phyloP scores from a whole-genome alignment of 495 filamentous ascomycete species.

The Cercophora sp. region DNA sequence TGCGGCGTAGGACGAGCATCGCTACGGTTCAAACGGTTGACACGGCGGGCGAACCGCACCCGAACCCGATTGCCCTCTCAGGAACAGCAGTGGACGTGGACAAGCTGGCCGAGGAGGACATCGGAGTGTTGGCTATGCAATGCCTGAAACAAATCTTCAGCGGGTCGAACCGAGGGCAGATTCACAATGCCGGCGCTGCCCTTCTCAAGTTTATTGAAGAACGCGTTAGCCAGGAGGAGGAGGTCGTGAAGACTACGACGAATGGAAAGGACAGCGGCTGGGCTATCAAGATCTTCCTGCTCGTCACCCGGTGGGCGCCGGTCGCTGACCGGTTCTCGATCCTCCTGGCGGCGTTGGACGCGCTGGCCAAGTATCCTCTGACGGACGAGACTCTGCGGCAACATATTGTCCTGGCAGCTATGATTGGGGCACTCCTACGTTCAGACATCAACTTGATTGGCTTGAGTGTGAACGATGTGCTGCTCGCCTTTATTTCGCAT shows the following conservation, averaged over 20 bases:
- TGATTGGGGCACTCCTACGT: constrained; percentile 74
- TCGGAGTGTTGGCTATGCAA: constrained; percentile 75
- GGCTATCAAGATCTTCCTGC: constrained; percentile 73
- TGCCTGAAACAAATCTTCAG: constrained; percentile 77
- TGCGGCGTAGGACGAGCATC: constrained; percentile 68
- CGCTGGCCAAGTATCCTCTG: constrained; percentile 58
- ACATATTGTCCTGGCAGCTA: constrained; percentile 66
- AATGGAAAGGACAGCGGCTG: constrained; percentile 54
- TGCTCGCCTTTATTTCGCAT: constrained; percentile 76
- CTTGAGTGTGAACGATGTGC: constrained; percentile 86
- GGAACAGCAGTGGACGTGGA: constrained; percentile 79
- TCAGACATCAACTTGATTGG: constrained; percentile 91
- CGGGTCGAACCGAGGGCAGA: constrained; percentile 69
- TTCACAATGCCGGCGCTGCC: constrained; percentile 65
- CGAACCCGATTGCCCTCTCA: constrained; percentile 65
- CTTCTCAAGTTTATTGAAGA: constrained; percentile 67
- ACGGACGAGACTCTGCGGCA: constrained; percentile 62
- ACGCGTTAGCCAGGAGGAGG: constrained; percentile 49
- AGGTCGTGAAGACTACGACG: constrained; percentile 31
- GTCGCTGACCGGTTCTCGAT: constrained; percentile 90
- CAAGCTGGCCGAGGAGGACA: constrained; percentile 78
- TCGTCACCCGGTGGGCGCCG: constrained; percentile 77
- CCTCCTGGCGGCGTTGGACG: constrained; percentile 73
- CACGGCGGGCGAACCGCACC: constrained; percentile 55
- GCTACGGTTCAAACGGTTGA: constrained; percentile 73